A percentile compares a stretch with the other conserved stretches of the same genome.
These are phyloP conservation scores for Solanum paucissectum DNA, from an alignment of 257 asterid species.

Conservation along the genomic window DNA sequence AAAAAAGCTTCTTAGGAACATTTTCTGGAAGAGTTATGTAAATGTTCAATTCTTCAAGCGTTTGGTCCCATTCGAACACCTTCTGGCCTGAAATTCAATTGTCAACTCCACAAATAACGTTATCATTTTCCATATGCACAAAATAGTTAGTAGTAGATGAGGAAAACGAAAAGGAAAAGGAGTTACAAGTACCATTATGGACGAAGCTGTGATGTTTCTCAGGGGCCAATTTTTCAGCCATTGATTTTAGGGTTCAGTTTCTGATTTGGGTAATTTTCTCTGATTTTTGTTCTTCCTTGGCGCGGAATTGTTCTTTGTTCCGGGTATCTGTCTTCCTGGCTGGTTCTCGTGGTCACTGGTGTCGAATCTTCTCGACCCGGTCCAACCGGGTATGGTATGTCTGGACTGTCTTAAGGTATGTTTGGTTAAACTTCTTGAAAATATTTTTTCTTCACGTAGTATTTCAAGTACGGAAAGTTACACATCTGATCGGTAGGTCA, in stretches of 20 bases:
- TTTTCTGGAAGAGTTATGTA: slow-evolving; percentile 72
- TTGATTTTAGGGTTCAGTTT: slow-evolving; percentile 8
- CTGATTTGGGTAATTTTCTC: neutral
- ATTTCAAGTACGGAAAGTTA: neutral
- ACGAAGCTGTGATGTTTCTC: slow-evolving; percentile 60
- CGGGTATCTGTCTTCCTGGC: neutral
- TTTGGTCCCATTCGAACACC: slow-evolving; percentile 98
- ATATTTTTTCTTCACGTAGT: neutral
- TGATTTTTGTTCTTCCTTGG: neutral
- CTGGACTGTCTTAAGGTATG: neutral
- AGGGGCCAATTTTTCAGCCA: slow-evolving; percentile 88
- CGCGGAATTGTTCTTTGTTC: neutral
- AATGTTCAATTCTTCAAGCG: slow-evolving; percentile 91
- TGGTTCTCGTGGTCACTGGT: neutral
- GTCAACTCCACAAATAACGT: neutral
- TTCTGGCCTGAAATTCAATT: slow-evolving; percentile 54
- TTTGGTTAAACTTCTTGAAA: neutral
- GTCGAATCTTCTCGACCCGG: neutral
- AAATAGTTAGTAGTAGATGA: neutral
- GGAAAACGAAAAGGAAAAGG: neutral
- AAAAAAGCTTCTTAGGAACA: slow-evolving; percentile 80
- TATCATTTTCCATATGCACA: neutral
- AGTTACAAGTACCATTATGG: slow-evolving; percentile 46
- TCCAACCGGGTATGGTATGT: neutral
- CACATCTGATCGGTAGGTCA: accelerated